Evolutionary conservation across 257 asterid species (phyloP).

Genomic region (Solanum dulcamara): DNA sequence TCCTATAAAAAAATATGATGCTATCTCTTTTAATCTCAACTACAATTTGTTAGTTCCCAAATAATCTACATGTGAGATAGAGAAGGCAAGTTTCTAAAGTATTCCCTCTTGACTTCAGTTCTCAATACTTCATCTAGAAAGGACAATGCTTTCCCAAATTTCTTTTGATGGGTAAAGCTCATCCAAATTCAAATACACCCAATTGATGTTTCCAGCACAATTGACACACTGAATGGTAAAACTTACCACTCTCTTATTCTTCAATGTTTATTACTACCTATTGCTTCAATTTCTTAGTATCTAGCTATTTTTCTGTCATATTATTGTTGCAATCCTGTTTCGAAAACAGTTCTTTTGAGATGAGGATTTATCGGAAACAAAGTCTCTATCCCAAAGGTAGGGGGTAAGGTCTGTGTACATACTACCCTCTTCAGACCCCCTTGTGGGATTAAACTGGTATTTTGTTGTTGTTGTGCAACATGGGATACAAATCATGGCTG

Average conservation of each 20-base stretch:
- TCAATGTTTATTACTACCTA: neutral
- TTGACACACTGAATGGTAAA: neutral
- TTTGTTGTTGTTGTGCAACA: neutral
- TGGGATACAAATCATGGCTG: neutral
- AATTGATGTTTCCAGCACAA: neutral
- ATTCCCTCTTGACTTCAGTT: neutral
- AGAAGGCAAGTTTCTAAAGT: neutral
- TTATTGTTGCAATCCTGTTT: neutral
- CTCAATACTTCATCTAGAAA: neutral
- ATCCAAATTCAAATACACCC: neutral
- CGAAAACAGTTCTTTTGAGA: neutral
- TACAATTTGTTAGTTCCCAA: neutral
- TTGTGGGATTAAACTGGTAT: neutral
- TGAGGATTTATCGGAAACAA: neutral
- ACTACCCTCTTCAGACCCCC: neutral
- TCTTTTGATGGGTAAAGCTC: neutral
- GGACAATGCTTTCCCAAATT: neutral
- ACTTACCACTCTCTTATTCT: neutral
- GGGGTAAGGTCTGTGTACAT: neutral
- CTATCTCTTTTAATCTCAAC: neutral
- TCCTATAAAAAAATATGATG: neutral
- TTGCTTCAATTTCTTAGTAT: neutral
- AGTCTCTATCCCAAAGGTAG: neutral
- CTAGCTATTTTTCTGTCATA: neutral
- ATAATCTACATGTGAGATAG: neutral